Base-by-base conservation (phyloP, 768 basidiomycete genomes). In the Russula virescens region DNA sequence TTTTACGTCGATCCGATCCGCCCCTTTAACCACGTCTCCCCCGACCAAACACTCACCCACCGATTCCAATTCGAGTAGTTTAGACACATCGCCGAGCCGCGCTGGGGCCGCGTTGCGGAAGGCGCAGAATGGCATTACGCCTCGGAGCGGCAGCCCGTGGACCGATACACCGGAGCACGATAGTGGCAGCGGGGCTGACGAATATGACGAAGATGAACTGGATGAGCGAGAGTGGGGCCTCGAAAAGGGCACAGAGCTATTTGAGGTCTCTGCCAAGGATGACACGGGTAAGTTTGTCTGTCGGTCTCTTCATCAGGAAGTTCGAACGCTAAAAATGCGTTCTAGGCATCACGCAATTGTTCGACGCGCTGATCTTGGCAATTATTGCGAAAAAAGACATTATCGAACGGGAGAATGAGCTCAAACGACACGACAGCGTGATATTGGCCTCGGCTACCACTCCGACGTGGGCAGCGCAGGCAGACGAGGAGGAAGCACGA, bases 201-300 rank as follows among this genome's bases (percentile, higher is more conserved):
- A 73, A 4, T 74, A 78, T 11, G 79, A 76, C 16, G 81, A 77
- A 6, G 81, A 81, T 21, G 75, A 76, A 9, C 74, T 71, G 10
- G 79, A 82, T 38, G 82, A 83, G 61, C 76, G 76, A 45, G 88
- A 88, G 70, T 91, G 89, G 87, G 88, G 89, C 6, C 78, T 89
- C 43, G 84, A 80, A 71, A 88, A 88, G 71, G 88, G 85, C 64
- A 91, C 94, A 85, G 88, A 89, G 70, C 80, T 95, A 19, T 91
- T 90, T 66, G 91, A 96, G 71, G 91, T 96, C 21, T 94, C 91
- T 48, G 89, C 94, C 57, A 94, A 94, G 74, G 92, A 94, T 69
- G 88, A 91, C 70, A 70, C 76, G 35, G 94, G 93, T 94, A 64
- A 66, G 84, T 76, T 8, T 10, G 23, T 52, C 11, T 23, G 14